phyloP scores from a whole-genome alignment of 2,329 filamentous ascomycete genomes.

The Helotiales sp. region DNA sequence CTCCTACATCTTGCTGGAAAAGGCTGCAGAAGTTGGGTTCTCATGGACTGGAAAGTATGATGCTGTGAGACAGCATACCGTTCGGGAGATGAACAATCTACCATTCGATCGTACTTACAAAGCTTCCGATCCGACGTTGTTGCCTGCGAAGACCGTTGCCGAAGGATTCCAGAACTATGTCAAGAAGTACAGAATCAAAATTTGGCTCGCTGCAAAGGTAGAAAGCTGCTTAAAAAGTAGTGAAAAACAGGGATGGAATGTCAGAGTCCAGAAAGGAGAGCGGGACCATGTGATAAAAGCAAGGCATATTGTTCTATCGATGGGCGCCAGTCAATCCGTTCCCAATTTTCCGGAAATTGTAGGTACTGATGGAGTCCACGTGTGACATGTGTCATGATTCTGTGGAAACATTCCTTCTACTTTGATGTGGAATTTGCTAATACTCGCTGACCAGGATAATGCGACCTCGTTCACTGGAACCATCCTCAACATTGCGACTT shows the following conservation, averaged over 20 bases:
- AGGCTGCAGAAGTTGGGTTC: slow-evolving; percentile 60
- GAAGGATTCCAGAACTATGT: slow-evolving; percentile 71
- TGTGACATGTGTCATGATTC: too few relatives aligned
- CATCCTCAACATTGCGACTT: slow-evolving; percentile 15
- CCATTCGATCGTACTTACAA: slow-evolving; percentile 66
- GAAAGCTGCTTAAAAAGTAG: slow-evolving; percentile 53
- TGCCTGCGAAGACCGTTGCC: slow-evolving; percentile 70
- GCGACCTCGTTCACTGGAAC: slow-evolving; percentile 41
- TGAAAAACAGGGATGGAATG: slow-evolving; percentile 50
- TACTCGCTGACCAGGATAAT: slow-evolving; percentile 43
- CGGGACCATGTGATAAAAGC: slow-evolving; percentile 44
- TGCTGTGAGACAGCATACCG: slow-evolving; percentile 69
- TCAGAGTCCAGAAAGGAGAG: slow-evolving; percentile 47
- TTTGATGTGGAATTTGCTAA: not conserved
- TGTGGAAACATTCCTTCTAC: too few relatives aligned
- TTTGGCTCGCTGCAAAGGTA: slow-evolving; percentile 63
- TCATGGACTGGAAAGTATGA: slow-evolving; percentile 67
- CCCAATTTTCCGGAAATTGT: slow-evolving; percentile 64
- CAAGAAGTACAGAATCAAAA: slow-evolving; percentile 66
- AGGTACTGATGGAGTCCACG: not conserved
- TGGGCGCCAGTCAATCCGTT: slow-evolving; percentile 57
- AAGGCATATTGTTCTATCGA: slow-evolving; percentile 53
- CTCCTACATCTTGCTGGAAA: slow-evolving; percentile 59
- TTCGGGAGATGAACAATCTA: slow-evolving; percentile 64
- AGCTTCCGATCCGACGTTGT: slow-evolving; percentile 67